Base-by-base conservation (phyloP, 108 stramenopile species). In the Fistulifera pelliculosa region DNA sequence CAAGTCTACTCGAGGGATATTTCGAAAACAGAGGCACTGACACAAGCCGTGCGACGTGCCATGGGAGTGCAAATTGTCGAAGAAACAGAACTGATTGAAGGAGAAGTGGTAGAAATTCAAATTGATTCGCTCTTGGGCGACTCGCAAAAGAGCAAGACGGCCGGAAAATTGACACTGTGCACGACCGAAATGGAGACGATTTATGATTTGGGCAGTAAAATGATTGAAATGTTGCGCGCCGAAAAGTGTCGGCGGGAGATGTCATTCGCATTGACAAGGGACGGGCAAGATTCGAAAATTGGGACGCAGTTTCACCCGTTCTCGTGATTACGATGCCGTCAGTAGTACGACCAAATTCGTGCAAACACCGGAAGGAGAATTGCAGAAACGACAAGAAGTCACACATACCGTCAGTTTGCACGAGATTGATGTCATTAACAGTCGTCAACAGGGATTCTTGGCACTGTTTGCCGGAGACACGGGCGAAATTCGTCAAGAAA, bases 121-220 rank as follows among this genome's bases (percentile, higher is more conserved):
- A 83, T 95, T 41, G 94, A 95, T 64, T 72, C 77, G 1, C 31
- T 57, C 4, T 61, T 66, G 26, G 61, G 66, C 42, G 76, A 64
- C 35, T 51, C 43, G 27, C 15, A 18, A 13, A 54, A 62, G 10
- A 52, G 58, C 7, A 81, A 87, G 49, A 96, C 94, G 68, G 88
- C 90, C 1, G 98, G 98, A 31, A 66, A 95, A 21, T 67, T 99
- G 51, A 99, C 98, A 11, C 70, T 99, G 7, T 96, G 96, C 56
- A 98, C 97, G 24, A 98, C 98, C 19, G 98, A 99, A 61, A 98
- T 99, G 97, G 98, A 99, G 76, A 99, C 97, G 14, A 96, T 98
- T 14, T 99, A 98, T 62, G 98, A 99, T 71, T 86, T 99, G 27
- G 98, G 98, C 16, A 75, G 88, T n/a, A 98, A 98, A 79, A 99